Conservation (phyloP, 139 green algal genomes). For the Chlamydomonas asymmetrica region DNA sequence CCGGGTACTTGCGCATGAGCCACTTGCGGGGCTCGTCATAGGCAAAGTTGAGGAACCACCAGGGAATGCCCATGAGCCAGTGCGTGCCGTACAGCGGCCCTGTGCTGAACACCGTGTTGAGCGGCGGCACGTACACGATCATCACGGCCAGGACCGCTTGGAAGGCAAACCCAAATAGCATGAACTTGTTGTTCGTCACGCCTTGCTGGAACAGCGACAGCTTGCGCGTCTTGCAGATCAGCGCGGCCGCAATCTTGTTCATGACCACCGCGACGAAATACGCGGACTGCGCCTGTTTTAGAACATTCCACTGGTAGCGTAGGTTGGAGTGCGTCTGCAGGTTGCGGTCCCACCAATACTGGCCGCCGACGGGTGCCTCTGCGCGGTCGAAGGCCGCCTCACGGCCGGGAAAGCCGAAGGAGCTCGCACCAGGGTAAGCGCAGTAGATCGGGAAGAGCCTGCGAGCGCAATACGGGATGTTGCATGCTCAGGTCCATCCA, state of each 20-base stretch:
- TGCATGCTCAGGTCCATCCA: too few species aligned
- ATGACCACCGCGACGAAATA: slow-evolving; percentile 76
- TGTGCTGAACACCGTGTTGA: slow-evolving; percentile 68
- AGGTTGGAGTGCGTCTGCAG: slow-evolving; percentile 62
- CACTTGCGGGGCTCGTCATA: slow-evolving; percentile 77
- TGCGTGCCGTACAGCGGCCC: slow-evolving; percentile 64
- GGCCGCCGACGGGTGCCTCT: slow-evolving; percentile 31
- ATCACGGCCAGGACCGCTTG: slow-evolving; percentile 58
- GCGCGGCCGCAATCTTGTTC: slow-evolving; percentile 57
- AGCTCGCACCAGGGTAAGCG: too few species aligned
- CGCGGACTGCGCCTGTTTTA: slow-evolving; percentile 70
- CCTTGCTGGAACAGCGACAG: slow-evolving; percentile 65
- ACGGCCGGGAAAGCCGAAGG: slow-evolving; percentile 59
- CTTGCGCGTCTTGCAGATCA: slow-evolving; percentile 81
- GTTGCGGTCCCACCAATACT: slow-evolving; percentile 70
- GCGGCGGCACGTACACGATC: slow-evolving; percentile 65
- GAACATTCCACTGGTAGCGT: too few species aligned
- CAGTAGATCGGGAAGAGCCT: too few species aligned
- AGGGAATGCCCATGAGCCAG: slow-evolving; percentile 70
- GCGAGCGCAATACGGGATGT: too few species aligned
- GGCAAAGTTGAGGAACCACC: slow-evolving; percentile 64
- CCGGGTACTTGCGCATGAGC: slow-evolving; percentile 58
- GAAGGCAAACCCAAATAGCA: slow-evolving; percentile 70
- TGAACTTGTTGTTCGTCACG: slow-evolving; percentile 39
- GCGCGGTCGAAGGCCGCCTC: slow-evolving; percentile 4